Evolutionary conservation across 768 basidiomycete species (phyloP), one percentile per base, ranked within the genome.

Genomic region (Termitomyces sp.): DNA sequence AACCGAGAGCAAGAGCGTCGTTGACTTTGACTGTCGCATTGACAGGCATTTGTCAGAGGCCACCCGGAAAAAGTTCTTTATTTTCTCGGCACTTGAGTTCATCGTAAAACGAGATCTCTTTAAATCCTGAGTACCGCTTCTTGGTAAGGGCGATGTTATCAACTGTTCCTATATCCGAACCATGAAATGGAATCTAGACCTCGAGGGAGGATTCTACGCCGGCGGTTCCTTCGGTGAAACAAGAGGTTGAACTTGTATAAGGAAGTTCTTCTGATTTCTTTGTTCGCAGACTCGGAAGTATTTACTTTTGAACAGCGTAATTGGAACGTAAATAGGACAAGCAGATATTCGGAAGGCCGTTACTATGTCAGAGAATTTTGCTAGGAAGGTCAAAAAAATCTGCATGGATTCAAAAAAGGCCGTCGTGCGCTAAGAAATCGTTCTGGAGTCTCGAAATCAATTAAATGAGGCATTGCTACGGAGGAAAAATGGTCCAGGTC

Each of bases 391-490:
- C 22, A 58, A 55, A 22, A n/a, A 62, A 60, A 43, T 58, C 29
- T 36, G 57, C 53, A 54, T 64, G 53, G n/a, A 68, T 61, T 31
- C 60, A 63, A 37, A 66, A 71, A 46, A 59, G 62, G 18, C 64
- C 69, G 27, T 37, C 47, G 16, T 60, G 64, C 63, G 64, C 63
- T 37, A 67, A 60, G 51, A 67, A 72, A 36, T 69, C 68, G 51
- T 69, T 68, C 57, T 70, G 68, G 18, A 68, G 59, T n/a, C n/a
- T n/a, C n/a, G n/a, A n/a, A n/a, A 55, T 71, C 66, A 39, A 70
- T 57, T 27, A 71, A n/a, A 69, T 32, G 41, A 71, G 66, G 49
- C 64, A 64, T 29, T 56, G 55, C 41, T 56, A 62, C 32, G 48
- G 48, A 31, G 22, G n/a, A n/a, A n/a, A n/a, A 20, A 51, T 59